phyloP scores from a whole-genome alignment of 2,329 filamentous ascomycete genomes.

The Elsinoe arachidis region DNA sequence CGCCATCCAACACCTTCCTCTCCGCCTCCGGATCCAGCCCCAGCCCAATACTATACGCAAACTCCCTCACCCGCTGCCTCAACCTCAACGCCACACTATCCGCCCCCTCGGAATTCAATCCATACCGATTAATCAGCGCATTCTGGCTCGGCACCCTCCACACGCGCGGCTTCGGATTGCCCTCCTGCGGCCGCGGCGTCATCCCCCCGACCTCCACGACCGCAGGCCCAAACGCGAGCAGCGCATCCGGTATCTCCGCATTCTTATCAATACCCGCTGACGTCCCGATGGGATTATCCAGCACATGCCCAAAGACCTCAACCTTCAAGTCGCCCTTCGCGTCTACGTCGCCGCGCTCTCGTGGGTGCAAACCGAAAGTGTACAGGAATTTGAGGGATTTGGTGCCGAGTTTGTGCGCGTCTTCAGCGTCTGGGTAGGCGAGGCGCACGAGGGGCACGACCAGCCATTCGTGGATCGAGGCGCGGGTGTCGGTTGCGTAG shows the following conservation, averaged over 20 bases:
- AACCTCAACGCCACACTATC: constrained; percentile 76
- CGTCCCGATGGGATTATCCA: constrained; percentile 84
- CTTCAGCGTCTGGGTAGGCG: constrained; percentile 69
- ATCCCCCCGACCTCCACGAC: constrained; percentile 89
- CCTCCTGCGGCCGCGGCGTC: constrained; percentile 76
- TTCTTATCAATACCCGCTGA: constrained; percentile 96
- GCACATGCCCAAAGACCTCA: constrained; percentile 64
- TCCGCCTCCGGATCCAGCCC: constrained; percentile 56
- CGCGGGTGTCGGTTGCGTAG: constrained; percentile 47
- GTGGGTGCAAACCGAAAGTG: constrained; percentile 65
- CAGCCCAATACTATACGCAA: constrained; percentile 62
- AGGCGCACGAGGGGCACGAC: constrained; percentile 55
- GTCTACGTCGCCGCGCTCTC: constrained; percentile 63
- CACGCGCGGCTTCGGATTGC: constrained; percentile 79
- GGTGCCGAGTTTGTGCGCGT: constrained; percentile 79
- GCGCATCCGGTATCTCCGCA: constrained; percentile 73
- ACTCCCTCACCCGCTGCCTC: constrained; percentile 67
- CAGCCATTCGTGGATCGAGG: constrained; percentile 45
- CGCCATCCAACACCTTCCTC: constrained; percentile 64
- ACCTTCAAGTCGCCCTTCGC: constrained; percentile 46
- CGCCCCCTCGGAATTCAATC: constrained; percentile 83
- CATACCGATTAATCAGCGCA: constrained; percentile 90
- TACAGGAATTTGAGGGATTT: constrained; percentile 63
- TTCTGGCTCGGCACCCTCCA: constrained; percentile 78
- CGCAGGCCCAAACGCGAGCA: constrained; percentile 76